Conservation (phyloP, 345 rosid genomes). For the Euclidium syriacum region DNA sequence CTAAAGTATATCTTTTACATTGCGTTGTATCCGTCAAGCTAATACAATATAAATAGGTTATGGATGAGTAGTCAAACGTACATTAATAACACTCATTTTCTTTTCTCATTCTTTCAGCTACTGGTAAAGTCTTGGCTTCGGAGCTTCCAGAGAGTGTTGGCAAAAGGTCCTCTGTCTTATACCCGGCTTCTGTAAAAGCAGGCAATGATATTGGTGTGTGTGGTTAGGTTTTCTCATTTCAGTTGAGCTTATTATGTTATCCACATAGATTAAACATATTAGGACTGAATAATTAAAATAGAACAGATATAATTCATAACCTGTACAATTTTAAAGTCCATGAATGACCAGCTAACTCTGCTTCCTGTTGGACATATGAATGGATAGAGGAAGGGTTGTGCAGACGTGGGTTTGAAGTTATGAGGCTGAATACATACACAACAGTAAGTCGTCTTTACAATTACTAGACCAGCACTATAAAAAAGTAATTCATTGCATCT, state of each 20-base stretch:
- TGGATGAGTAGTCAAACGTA: not conserved
- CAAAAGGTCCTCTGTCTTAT: conserved; percentile 67
- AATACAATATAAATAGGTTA: not conserved
- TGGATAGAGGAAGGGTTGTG: conserved; percentile 81
- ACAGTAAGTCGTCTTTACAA: conserved; percentile 54
- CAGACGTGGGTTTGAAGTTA: conserved; percentile 83
- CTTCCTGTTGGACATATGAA: conserved; percentile 18
- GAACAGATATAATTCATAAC: not conserved
- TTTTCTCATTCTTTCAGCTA: conserved; percentile 50
- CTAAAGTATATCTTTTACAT: not conserved
- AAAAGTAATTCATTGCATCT: not conserved
- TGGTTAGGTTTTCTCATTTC: not conserved
- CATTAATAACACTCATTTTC: not conserved
- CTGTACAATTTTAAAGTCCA: not conserved
- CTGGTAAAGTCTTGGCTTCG: conserved; percentile 83
- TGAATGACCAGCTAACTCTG: conserved; percentile 14
- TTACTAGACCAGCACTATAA: not conserved
- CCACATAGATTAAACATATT: not conserved
- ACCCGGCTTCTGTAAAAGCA: conserved; percentile 93
- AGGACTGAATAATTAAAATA: not conserved
- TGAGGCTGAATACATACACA: conserved; percentile 85
- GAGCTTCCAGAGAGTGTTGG: conserved; percentile 74
- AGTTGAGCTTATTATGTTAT: not conserved
- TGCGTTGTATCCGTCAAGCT: not conserved
- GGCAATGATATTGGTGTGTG: conserved; percentile 78